A percentile compares a stretch with the other conserved stretches of the same genome.
These are phyloP conservation scores for Xylaria digitata DNA, from an alignment of 2,329 filamentous ascomycete genomes.

Conservation along the genomic window DNA sequence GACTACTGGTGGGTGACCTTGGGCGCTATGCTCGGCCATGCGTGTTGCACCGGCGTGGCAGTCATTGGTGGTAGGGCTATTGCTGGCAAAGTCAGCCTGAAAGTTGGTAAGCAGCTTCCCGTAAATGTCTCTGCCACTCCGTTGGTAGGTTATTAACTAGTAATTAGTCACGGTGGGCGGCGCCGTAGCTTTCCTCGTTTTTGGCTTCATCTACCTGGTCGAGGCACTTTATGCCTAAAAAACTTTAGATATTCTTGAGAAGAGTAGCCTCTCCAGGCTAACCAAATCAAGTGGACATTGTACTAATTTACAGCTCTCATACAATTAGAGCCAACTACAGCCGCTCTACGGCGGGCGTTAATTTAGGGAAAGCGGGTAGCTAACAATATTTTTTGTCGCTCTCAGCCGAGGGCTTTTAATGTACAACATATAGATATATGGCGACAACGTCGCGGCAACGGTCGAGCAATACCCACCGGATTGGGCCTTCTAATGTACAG, in stretches of 20 bases:
- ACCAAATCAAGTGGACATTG: slow-evolving; percentile 17
- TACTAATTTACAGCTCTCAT: slow-evolving; percentile 35
- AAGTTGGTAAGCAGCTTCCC: slow-evolving; percentile 79
- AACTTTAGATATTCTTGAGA: neutral
- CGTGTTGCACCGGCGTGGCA: slow-evolving; percentile 88
- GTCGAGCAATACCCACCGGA: slow-evolving; percentile 16
- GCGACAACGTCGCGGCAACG: slow-evolving; percentile 5
- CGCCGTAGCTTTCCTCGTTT: slow-evolving; percentile 87
- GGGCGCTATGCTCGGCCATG: slow-evolving; percentile 87
- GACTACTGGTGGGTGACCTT: slow-evolving; percentile 99
- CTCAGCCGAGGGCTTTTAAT: slow-evolving; percentile 19
- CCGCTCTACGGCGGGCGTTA: slow-evolving; percentile 31
- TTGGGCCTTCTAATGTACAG: slow-evolving; percentile 15
- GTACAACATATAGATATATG: slow-evolving; percentile 35
- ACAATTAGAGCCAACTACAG: slow-evolving; percentile 8
- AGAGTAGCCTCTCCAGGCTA: neutral
- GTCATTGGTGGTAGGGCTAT: slow-evolving; percentile 93
- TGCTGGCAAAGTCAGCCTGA: slow-evolving; percentile 92
- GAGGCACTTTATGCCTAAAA: slow-evolving; percentile 74
- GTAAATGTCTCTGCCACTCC: neutral
- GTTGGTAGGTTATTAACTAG: slow-evolving; percentile 32
- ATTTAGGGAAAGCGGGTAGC: slow-evolving; percentile 4
- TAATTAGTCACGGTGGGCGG: slow-evolving; percentile 96
- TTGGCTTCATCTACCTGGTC: slow-evolving; percentile 90
- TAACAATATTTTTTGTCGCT: slow-evolving; percentile 7